Percentiles rank a stretch among this genome's conserved stretches.
These are phyloP conservation scores for Zopfia rhizophila DNA, from an alignment of 2,329 filamentous ascomycete species.

Conservation along the genomic window DNA sequence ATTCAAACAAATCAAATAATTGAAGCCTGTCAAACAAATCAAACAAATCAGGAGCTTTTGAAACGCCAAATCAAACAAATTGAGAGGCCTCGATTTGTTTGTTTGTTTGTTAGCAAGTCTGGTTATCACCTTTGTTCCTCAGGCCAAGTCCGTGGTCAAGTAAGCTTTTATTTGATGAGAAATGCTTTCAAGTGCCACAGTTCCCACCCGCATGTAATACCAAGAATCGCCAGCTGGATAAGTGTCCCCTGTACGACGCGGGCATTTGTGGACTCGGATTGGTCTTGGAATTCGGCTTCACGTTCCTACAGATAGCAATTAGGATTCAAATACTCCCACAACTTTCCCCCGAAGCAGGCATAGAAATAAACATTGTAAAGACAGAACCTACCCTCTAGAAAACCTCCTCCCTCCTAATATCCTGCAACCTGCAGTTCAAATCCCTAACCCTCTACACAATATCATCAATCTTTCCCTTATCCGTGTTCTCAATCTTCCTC, in stretches of 20 bases:
- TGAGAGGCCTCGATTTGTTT: too few species aligned
- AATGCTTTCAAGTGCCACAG: conserved; percentile 93
- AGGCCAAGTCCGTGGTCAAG: too few species aligned
- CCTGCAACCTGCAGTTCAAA: conserved; percentile 84
- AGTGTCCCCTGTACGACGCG: conserved; percentile 94
- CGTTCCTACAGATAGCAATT: conserved; percentile 73
- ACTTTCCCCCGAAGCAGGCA: not conserved
- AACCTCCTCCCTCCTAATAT: conserved; percentile 93
- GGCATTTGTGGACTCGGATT: conserved; percentile 91
- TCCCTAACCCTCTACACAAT: conserved; percentile 89
- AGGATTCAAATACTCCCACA: not conserved
- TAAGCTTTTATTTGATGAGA: conserved; percentile 99
- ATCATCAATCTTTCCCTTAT: conserved; percentile 92
- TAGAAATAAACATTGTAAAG: too few species aligned
- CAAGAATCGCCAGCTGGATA: conserved; percentile 86
- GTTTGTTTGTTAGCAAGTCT: too few species aligned
- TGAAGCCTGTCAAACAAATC: too few species aligned
- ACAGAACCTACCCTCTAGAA: conserved; percentile 80
- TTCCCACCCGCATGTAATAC: conserved; percentile 94
- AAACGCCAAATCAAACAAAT: too few species aligned
- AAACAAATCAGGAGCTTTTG: too few species aligned
- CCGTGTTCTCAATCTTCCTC: conserved; percentile 89
- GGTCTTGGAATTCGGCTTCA: conserved; percentile 97
- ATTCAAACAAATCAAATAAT: too few species aligned
- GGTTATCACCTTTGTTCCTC: too few species aligned